A percentile compares a stretch with the other conserved stretches of the same genome.
Evolutionary conservation across 1,284 basidiomycete genomes (phyloP).

Genomic region (Hemileia vastatrix): DNA sequence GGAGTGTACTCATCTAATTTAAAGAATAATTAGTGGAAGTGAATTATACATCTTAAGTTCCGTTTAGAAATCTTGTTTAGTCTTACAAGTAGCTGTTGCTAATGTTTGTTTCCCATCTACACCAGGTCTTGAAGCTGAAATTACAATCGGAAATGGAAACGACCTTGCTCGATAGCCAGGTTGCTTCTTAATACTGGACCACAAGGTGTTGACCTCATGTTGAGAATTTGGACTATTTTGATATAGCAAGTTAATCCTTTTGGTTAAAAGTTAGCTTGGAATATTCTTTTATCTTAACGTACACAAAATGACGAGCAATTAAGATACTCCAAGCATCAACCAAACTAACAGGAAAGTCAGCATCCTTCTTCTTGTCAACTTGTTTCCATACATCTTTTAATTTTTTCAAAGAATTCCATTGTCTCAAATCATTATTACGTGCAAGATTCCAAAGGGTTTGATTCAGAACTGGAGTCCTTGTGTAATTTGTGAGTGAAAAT

Average conservation of each 20-base stretch:
- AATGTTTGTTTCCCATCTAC: conserved; percentile 4
- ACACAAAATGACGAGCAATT: conserved; percentile 19
- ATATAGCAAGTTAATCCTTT: too few relatives aligned
- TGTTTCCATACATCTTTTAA: not conserved
- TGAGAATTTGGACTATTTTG: too few relatives aligned
- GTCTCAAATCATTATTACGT: conserved; percentile 5
- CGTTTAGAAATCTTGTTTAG: too few relatives aligned
- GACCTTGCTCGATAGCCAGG: not conserved
- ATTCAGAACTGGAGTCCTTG: not conserved
- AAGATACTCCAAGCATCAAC: conserved; percentile 21
- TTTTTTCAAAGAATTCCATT: conserved; percentile 18
- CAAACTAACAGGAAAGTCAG: conserved; percentile 18
- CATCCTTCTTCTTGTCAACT: conserved; percentile 14
- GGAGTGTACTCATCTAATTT: conserved; percentile 12
- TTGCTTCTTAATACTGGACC: conserved; percentile 10
- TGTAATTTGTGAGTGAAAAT: conserved; percentile 9
- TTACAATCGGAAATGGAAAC: conserved; percentile 10
- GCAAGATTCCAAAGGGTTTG: conserved; percentile 9
- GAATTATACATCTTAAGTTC: too few relatives aligned
- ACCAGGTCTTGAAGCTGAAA: conserved; percentile 12
- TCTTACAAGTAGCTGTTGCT: conserved; percentile 5
- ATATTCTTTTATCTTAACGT: too few relatives aligned
- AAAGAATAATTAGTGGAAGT: too few relatives aligned
- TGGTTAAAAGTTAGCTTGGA: too few relatives aligned
- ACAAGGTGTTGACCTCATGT: conserved; percentile 3